These are phyloP conservation scores for Cytospora mali DNA, from an alignment of 2,329 filamentous ascomycete genomes.

Conservation along the genomic window DNA sequence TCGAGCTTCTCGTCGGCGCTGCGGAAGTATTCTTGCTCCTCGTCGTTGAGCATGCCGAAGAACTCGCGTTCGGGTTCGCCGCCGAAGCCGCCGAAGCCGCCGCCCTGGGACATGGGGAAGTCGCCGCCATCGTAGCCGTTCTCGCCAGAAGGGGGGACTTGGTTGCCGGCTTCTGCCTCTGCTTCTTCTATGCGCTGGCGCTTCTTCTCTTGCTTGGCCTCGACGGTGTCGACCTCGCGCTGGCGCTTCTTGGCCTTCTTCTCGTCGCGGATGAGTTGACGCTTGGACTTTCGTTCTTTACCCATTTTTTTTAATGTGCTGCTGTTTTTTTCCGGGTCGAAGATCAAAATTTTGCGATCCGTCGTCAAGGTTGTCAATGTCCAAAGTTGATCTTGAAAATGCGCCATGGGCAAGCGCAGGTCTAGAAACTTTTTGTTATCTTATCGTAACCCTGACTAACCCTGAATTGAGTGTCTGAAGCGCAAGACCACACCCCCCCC, in stretches of 20 bases:
- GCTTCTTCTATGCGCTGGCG: conserved; percentile 33
- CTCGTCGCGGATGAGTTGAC: conserved; percentile 42
- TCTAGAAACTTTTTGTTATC: conserved; percentile 20
- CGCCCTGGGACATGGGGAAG: conserved; percentile 2
- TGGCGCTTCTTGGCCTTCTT: conserved; percentile 41
- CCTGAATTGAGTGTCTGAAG: background rate
- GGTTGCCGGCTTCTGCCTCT: conserved; percentile 25
- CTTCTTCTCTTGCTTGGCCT: conserved; percentile 33
- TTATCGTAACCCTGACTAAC: conserved; percentile 12
- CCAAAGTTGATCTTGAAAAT: background rate
- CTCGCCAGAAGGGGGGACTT: background rate
- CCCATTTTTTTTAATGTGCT: conserved; percentile 34
- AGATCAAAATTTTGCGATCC: background rate
- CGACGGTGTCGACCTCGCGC: conserved; percentile 34
- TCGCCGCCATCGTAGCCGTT: conserved; percentile 13
- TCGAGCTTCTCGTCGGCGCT: conserved; percentile 88
- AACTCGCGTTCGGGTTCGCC: conserved; percentile 66
- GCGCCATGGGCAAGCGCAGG: background rate
- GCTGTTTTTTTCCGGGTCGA: background rate
- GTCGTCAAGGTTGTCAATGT: background rate
- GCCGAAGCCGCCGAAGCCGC: conserved; percentile 22
- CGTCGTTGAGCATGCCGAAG: conserved; percentile 88
- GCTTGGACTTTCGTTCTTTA: conserved; percentile 41
- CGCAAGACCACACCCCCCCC: background rate
- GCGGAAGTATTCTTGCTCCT: conserved; percentile 96